phyloP scores from a whole-genome alignment of 179 eudicot genomes.

The Vitellaria paradoxa region DNA sequence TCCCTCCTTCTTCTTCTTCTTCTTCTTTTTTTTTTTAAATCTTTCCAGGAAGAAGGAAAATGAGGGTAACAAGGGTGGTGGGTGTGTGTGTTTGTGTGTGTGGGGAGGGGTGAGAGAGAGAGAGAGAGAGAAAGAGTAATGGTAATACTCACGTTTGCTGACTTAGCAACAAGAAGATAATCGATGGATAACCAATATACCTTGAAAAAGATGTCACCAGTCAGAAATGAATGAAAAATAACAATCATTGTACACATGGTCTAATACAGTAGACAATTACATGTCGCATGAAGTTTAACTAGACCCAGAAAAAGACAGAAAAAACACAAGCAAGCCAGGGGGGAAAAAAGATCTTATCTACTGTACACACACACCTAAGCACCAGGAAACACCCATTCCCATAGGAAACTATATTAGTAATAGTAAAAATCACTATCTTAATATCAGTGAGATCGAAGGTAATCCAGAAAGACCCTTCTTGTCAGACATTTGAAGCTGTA shows the following conservation, averaged over 20 bases:
- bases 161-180: constrained; percentile 78
- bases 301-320: too few species aligned
- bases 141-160: constrained; percentile 77
- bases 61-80: not conserved
- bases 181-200: constrained; percentile 89
- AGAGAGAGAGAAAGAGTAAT: not conserved
- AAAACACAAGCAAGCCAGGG: not conserved
- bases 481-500: not conserved
- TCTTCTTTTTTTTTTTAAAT: not conserved
- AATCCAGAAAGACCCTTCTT: too few species aligned
- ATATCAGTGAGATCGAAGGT: too few species aligned
- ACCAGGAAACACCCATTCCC: not conserved
- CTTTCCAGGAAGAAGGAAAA: not conserved
- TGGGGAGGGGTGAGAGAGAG: not conserved
- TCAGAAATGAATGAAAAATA: not conserved
- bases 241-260: not conserved
- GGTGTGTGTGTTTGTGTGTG: not conserved
- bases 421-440: too few species aligned
- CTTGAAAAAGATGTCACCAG: constrained; percentile 32
- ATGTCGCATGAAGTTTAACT: not conserved
- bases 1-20: too few species aligned
- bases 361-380: not conserved
- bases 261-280: not conserved
- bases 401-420: not conserved
- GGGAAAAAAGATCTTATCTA: not conserved